Conservation (phyloP, 208 protist genomes). For the Porcisia hertigi region DNA sequence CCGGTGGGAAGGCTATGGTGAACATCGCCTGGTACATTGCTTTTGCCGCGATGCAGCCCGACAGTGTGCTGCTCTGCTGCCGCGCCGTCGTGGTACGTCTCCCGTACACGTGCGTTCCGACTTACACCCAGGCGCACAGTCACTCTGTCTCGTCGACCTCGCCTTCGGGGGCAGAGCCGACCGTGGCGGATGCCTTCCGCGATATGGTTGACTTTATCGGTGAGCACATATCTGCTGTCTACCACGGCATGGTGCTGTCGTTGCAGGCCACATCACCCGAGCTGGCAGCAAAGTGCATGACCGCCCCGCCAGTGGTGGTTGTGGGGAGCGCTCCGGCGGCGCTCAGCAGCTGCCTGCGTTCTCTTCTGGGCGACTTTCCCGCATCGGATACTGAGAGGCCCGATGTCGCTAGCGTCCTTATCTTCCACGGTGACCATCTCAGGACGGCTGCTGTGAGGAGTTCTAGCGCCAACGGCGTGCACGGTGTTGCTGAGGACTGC, state of each 20-base stretch:
- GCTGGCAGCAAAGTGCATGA: neutral
- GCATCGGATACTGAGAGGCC: neutral
- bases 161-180: slow-evolving; percentile 6
- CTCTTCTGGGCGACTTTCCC: neutral
- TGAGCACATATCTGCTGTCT: slow-evolving; percentile 50
- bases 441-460: neutral
- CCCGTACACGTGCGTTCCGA: slow-evolving; percentile 49
- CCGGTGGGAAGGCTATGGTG: slow-evolving; percentile 25
- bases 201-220: slow-evolving; percentile 62
- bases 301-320: slow-evolving; percentile 28
- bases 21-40: slow-evolving; percentile 67
- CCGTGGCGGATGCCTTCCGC: slow-evolving; percentile 23
- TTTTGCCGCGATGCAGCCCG: slow-evolving; percentile 50
- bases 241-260: slow-evolving; percentile 23
- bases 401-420: slow-evolving; percentile 18
- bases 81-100: slow-evolving; percentile 58
- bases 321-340: slow-evolving; percentile 21
- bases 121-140: slow-evolving; percentile 7
- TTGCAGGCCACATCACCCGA: slow-evolving; percentile 5
- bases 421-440: slow-evolving; percentile 51
- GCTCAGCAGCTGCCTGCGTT: slow-evolving; percentile 15
- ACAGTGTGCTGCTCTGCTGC: slow-evolving; percentile 32
- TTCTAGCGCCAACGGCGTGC: neutral
- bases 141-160: neutral
- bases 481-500: neutral